Percentiles rank a stretch among this genome's conserved stretches.
phyloP scores from a whole-genome alignment of 495 filamentous ascomycete species.

The Xylaria sp. region DNA sequence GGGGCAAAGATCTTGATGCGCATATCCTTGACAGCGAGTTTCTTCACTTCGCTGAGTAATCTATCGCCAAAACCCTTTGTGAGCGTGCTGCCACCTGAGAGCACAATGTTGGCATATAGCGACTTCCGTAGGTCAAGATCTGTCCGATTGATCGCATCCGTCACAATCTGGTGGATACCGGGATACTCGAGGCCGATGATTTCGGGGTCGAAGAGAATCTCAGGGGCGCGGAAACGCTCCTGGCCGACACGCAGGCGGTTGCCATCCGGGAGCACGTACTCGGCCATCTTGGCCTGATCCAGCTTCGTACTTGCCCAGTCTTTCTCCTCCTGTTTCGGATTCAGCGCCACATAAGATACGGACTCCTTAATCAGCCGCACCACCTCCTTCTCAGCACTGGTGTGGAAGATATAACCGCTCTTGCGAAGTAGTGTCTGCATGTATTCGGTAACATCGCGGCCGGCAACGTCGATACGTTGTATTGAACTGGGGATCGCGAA shows the following conservation, averaged over 20 bases:
- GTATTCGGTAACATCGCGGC: slow-evolving; percentile 97
- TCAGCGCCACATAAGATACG: slow-evolving; percentile 86
- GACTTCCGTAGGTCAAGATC: slow-evolving; percentile 95
- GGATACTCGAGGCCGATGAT: slow-evolving; percentile 97
- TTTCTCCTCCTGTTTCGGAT: slow-evolving; percentile 94
- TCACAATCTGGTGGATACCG: slow-evolving; percentile 95
- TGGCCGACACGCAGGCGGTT: slow-evolving; percentile 53
- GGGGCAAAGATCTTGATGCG: slow-evolving; percentile 98
- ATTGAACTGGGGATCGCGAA: slow-evolving; percentile 97
- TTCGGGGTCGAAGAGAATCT: slow-evolving; percentile 97
- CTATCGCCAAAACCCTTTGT: slow-evolving; percentile 91
- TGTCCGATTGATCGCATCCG: slow-evolving; percentile 95
- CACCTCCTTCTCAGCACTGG: slow-evolving; percentile 97
- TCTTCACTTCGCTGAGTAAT: slow-evolving; percentile 88
- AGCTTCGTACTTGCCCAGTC: slow-evolving; percentile 79
- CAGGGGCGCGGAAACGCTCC: slow-evolving; percentile 93
- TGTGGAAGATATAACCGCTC: slow-evolving; percentile 93
- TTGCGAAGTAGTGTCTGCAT: slow-evolving; percentile 91
- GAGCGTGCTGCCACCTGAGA: slow-evolving; percentile 93
- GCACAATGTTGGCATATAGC: slow-evolving; percentile 93
- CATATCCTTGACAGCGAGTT: slow-evolving; percentile 96
- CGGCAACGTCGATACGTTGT: slow-evolving; percentile 93
- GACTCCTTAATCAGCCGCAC: slow-evolving; percentile 97
- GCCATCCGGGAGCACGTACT: slow-evolving; percentile 91
- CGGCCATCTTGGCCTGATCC: slow-evolving; percentile 72